Evolutionary conservation across 331 rosid species (phyloP), one percentile per base, ranked within the genome.

Genomic region (Malus hybrid): DNA sequence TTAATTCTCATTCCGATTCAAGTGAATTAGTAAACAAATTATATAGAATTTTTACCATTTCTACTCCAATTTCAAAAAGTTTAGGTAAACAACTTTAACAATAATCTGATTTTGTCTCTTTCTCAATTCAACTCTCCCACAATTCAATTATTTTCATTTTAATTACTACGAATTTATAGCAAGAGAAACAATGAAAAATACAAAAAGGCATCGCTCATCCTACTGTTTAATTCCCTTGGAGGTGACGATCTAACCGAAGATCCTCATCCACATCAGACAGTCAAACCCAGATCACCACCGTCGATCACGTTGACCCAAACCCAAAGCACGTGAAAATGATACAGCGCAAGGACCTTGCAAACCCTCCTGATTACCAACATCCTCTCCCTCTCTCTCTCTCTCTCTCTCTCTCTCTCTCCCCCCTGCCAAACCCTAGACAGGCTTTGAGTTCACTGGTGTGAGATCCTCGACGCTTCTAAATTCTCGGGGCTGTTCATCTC

Each of bases 361-460:
- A 76, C 79, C 79, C 70, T 66, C 76, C 93, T 74, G 82, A 75
- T 63, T 16, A 22, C 77, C 14, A 78, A 24, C 76, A 70, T 36
- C 14, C 69, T 19, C 16, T 52, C 22, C 22, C 74, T 14, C 63
- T 72, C 33, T 63, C 77, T 31, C 73, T 60, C 55, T 4, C 56
- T 55, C 61, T 20, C 39, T 34, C 78, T 24, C 73, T 55, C 81
- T 70, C 36, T 34, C 34, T 62, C 32, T 27, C 80, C 63, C 84
- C 32, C 59, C 39, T 52, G 78, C 71, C 84, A 87, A 86, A 77
- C 95, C 97, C 93, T 85, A 90, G 66, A 67, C 28, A 28, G 69
- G 69, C 52, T 24, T 24, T 64, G 7, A 15, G 44, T 61, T 31
- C 10, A 36, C 67, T 56, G 48, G 73, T 57, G 33, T 60, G 79